Evolutionary conservation across 2,329 filamentous ascomycete species (phyloP), one percentile per base, ranked within the genome.

Genomic region (Amphichorda felina): DNA sequence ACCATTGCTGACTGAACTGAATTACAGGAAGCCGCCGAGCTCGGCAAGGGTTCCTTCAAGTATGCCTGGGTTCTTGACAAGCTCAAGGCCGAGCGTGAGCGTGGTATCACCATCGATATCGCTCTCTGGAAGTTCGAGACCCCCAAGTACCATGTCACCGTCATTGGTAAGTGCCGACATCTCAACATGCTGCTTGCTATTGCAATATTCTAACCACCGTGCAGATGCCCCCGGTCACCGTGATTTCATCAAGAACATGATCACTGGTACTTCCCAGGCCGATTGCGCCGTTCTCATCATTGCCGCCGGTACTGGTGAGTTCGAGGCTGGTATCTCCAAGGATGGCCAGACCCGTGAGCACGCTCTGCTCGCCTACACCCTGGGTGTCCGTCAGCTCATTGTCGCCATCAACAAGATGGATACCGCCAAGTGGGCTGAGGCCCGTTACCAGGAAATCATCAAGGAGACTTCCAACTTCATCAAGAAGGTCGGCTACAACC

Each of bases 231-330:
- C 91, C 61, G 91, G 91, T 72, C 91, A 98, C 74, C 89, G 91
- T 91, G 91, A 98, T 66, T 98, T 96, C 80, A 96, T 98, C 86
- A 98, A 98, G 89, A 98, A 96, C 88, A 98, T 98, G 91, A 98
- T 98, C 70, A 96, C 91, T 82, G 91, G 91, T 88, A 96, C 91
- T 63, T 98, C 91, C 69, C 91, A 96, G 83, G 91, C 91, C 58
- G 91, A 98, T 65, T 96, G 91, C 74, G 91, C 91, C 62, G 86
- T 98, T 68, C 88, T 98, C 77, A 96, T 98, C 75, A 98, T 98
- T 72, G 91, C 89, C 59, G 87, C 91, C 61, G 91, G 91, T 78
- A 94, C 87, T 86, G 91, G 91, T 95, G 91, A 98, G 81, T 98
- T 98, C 82, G 91, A 98, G 82, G 91, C 91, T 82, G 91, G 91